Percentiles rank a stretch among this genome's conserved stretches.
Evolutionary conservation across 108 stramenopile species (phyloP).

Genomic region (Fistulifera solaris): DNA sequence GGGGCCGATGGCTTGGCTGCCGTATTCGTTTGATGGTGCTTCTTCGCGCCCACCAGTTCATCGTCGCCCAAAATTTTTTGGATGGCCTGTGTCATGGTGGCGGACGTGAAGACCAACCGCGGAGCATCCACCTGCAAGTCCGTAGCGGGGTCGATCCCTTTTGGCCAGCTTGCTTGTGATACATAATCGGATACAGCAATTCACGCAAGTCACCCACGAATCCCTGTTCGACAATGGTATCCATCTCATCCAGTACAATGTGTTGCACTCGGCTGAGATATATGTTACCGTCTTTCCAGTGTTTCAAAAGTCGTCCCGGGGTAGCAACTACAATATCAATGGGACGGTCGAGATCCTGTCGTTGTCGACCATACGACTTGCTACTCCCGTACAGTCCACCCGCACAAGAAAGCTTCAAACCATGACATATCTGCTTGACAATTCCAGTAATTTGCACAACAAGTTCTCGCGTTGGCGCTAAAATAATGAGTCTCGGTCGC

Average conservation of each 20-base stretch:
- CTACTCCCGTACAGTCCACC: slow-evolving; percentile 43
- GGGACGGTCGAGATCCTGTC: slow-evolving; percentile 52
- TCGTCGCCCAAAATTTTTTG: slow-evolving; percentile 50
- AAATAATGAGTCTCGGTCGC: slow-evolving; percentile 80
- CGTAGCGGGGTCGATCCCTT: slow-evolving; percentile 16
- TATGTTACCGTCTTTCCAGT: slow-evolving; percentile 79
- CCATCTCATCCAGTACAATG: slow-evolving; percentile 95
- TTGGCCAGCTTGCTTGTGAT: slow-evolving; percentile 24
- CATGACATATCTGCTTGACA: slow-evolving; percentile 76
- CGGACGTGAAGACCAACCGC: slow-evolving; percentile 86
- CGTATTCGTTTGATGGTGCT: slow-evolving; percentile 6
- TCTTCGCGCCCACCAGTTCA: slow-evolving; percentile 12
- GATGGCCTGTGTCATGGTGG: slow-evolving; percentile 92
- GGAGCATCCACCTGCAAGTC: slow-evolving; percentile 36
- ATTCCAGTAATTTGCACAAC: slow-evolving; percentile 85
- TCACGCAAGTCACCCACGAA: slow-evolving; percentile 85
- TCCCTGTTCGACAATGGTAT: slow-evolving; percentile 97
- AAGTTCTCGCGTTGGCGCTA: slow-evolving; percentile 93
- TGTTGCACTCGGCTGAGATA: slow-evolving; percentile 44
- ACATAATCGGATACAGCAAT: slow-evolving; percentile 74
- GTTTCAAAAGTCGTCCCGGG: slow-evolving; percentile 89
- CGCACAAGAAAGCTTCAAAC: slow-evolving; percentile 71
- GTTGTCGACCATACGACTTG: slow-evolving; percentile 79
- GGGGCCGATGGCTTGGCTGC: slow-evolving; percentile 3
- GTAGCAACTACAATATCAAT: slow-evolving; percentile 90